Conservation (phyloP, 495 filamentous ascomycete species). For the Immersiella caudata region DNA sequence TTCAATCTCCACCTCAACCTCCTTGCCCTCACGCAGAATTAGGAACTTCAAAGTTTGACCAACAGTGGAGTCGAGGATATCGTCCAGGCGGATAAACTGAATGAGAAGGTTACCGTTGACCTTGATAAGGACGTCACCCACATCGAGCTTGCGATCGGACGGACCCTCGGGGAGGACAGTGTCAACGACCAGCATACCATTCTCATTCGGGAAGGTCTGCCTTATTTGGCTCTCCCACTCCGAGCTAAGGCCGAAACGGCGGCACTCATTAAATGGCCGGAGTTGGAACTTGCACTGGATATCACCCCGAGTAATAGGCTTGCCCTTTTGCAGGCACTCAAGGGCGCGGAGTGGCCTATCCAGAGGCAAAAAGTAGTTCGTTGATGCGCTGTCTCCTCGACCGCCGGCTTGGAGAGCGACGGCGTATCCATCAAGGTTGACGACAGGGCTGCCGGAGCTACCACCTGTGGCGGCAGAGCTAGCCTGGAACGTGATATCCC, state of each 20-base stretch:
- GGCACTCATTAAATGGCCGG: slow-evolving; percentile 97
- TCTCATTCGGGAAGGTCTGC: slow-evolving; percentile 84
- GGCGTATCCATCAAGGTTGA: slow-evolving; percentile 91
- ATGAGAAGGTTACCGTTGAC: slow-evolving; percentile 94
- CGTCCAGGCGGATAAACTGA: slow-evolving; percentile 90
- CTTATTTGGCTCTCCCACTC: slow-evolving; percentile 85
- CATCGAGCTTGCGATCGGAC: slow-evolving; percentile 79
- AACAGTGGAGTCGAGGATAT: slow-evolving; percentile 88
- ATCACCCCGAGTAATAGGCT: slow-evolving; percentile 79
- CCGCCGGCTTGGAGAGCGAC: slow-evolving; percentile 95
- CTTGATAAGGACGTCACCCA: slow-evolving; percentile 93
- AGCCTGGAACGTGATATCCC: slow-evolving; percentile 97
- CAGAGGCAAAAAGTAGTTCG: slow-evolving; percentile 95
- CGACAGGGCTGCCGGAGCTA: slow-evolving; percentile 94
- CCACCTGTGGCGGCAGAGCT: slow-evolving; percentile 94
- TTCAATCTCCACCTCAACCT: slow-evolving; percentile 80
- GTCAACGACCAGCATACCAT: slow-evolving; percentile 94
- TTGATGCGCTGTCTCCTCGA: slow-evolving; percentile 88
- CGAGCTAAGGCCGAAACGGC: slow-evolving; percentile 82
- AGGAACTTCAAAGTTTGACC: slow-evolving; percentile 71
- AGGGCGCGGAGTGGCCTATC: slow-evolving; percentile 87
- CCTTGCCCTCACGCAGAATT: slow-evolving; percentile 84
- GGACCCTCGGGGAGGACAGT: slow-evolving; percentile 91
- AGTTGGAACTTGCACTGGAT: slow-evolving; percentile 97
- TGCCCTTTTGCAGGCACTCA: slow-evolving; percentile 75